These are phyloP conservation scores for Schwanniomyces sp. DNA, from an alignment of 805 yeast genomes.

Conservation along the genomic window DNA sequence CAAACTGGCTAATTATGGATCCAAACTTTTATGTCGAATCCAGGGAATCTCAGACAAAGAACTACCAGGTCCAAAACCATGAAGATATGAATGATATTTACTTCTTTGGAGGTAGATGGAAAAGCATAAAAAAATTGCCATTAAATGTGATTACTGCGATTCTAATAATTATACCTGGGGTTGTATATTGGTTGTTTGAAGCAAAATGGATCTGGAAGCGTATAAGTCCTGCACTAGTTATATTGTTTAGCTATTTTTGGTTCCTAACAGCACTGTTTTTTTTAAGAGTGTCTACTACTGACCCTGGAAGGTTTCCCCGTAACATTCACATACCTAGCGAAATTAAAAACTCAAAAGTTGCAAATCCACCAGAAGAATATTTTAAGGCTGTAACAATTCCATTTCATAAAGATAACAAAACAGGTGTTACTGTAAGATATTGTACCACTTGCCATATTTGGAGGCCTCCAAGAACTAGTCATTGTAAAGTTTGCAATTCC, in stretches of 20 bases:
- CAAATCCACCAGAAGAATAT: conserved; percentile 58
- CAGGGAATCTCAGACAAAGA: conserved; percentile 14
- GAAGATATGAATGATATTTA: conserved; percentile 41
- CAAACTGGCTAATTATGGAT: conserved; percentile 29
- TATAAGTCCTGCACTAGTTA: conserved; percentile 53
- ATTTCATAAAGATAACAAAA: conserved; percentile 20
- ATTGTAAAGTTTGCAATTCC: conserved; percentile 66
- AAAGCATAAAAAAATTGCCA: conserved; percentile 44
- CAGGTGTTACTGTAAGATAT: conserved; percentile 51
- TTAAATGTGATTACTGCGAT: conserved; percentile 35
- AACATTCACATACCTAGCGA: conserved; percentile 54
- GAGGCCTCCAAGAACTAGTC: conserved; percentile 70
- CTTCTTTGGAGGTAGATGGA: conserved; percentile 65
- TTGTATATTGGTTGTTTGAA: conserved; percentile 49
- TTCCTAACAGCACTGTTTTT: conserved; percentile 46
- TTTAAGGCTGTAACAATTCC: conserved; percentile 52
- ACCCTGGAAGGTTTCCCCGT: conserved; percentile 71
- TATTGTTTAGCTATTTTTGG: conserved; percentile 63
- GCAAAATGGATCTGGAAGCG: conserved; percentile 58
- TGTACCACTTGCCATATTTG: conserved; percentile 57
- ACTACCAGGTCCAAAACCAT: conserved; percentile 45
- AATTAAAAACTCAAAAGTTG: conserved; percentile 10
- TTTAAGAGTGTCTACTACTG: conserved; percentile 55
- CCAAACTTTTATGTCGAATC: conserved; percentile 12
- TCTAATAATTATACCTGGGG: conserved; percentile 42